A percentile compares a stretch with the other conserved stretches of the same genome.
Conservation (phyloP, 2,329 filamentous ascomycete genomes). For the Phyllosticta ampelicida region DNA sequence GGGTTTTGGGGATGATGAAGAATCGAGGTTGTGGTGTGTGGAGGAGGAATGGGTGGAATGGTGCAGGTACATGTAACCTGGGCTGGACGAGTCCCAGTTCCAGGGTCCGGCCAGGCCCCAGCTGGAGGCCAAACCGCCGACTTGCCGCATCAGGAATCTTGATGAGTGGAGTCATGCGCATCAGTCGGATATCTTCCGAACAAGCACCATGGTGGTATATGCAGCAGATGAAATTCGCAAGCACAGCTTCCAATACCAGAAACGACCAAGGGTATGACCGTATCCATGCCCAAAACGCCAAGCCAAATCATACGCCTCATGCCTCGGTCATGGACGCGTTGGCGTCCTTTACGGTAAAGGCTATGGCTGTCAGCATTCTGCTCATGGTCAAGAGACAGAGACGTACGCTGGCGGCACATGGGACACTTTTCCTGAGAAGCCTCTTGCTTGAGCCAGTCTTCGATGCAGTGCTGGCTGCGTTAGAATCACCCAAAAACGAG, state of each 20-base stretch:
- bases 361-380: constrained; percentile 16
- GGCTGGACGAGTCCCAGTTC: background rate
- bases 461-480: constrained; percentile 69
- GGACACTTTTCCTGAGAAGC: constrained; percentile 88
- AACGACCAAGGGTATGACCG: constrained; percentile 4
- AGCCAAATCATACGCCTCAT: background rate
- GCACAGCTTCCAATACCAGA: background rate
- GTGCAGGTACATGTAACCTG: too few species aligned
- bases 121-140: background rate
- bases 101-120: background rate
- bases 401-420: constrained; percentile 89
- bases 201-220: background rate
- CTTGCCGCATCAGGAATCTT: background rate
- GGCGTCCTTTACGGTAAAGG: constrained; percentile 29
- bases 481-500: background rate
- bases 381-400: background rate
- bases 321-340: constrained; percentile 8
- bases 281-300: constrained; percentile 3
- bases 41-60: background rate
- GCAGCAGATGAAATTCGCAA: background rate
- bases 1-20: background rate
- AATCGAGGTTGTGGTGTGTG: background rate
- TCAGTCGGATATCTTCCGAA: background rate
- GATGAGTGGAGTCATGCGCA: background rate
- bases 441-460: constrained; percentile 93